Evolutionary conservation across 108 stramenopile genomes (phyloP).

Genomic region (Skeletonema tropicum): DNA sequence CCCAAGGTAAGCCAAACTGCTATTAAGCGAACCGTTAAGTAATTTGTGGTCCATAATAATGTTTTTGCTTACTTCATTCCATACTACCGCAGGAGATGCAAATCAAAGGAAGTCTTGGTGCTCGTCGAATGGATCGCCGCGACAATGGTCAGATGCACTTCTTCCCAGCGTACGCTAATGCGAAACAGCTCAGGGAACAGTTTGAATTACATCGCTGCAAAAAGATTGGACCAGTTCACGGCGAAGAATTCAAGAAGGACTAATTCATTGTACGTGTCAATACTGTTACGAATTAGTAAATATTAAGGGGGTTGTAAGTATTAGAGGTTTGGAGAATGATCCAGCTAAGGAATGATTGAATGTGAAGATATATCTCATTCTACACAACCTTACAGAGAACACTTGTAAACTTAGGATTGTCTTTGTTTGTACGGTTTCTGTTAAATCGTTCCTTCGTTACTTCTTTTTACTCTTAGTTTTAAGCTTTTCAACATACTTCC

Average conservation of each 20-base stretch:
- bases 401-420: not conserved
- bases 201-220: slow-evolving; percentile 43
- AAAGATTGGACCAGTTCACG: slow-evolving; percentile 47
- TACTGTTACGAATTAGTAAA: not conserved
- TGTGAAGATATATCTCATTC: not conserved
- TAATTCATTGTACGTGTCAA: not conserved
- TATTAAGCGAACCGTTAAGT: not conserved
- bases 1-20: slow-evolving; percentile 23
- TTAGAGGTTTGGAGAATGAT: not conserved
- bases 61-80: not conserved
- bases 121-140: slow-evolving; percentile 45
- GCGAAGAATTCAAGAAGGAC: slow-evolving; percentile 43
- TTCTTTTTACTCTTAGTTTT: slow-evolving; percentile 49
- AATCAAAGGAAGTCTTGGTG: slow-evolving; percentile 50
- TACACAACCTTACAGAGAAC: not conserved
- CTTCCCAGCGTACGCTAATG: slow-evolving; percentile 49
- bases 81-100: slow-evolving; percentile 30
- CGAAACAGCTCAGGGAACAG: slow-evolving; percentile 50
- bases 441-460: not conserved
- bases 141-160: slow-evolving; percentile 53
- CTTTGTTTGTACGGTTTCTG: not conserved
- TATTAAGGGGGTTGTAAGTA: not conserved
- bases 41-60: not conserved
- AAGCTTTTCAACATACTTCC: slow-evolving; percentile 58
- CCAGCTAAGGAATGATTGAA: not conserved